Evolutionary conservation across 1,139 yeast species (phyloP).

Genomic region (Sugiyamaella japonica): DNA sequence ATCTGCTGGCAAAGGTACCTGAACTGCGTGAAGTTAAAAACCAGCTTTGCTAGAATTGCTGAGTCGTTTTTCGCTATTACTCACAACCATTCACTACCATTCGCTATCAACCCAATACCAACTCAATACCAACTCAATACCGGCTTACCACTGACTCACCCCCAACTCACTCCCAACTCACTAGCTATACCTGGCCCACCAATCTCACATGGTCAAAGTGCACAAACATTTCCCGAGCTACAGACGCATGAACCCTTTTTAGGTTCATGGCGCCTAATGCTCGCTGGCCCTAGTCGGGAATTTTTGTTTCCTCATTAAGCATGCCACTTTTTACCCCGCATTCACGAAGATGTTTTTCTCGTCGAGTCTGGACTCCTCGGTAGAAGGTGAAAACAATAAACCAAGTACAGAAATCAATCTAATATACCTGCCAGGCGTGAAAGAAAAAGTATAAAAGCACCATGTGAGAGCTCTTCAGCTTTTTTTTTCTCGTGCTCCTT

Average conservation of each 20-base stretch:
- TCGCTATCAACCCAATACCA: too few species aligned
- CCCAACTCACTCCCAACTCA: too few species aligned
- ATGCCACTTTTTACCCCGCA: slow-evolving; percentile 1
- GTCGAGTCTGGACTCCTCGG: not conserved
- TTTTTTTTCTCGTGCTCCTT: not conserved
- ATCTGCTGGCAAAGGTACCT: too few species aligned
- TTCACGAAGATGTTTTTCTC: not conserved
- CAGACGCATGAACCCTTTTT: not conserved
- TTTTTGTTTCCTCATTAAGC: slow-evolving; percentile 4
- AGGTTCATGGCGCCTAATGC: not conserved
- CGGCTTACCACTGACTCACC: too few species aligned
- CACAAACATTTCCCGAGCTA: not conserved
- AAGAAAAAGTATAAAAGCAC: not conserved
- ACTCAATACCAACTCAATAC: too few species aligned
- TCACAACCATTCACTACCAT: too few species aligned
- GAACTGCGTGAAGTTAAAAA: too few species aligned
- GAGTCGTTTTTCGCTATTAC: too few species aligned
- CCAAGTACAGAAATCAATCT: not conserved
- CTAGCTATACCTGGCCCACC: too few species aligned
- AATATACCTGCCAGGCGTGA: not conserved
- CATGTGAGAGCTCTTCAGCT: not conserved
- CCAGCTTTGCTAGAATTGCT: too few species aligned
- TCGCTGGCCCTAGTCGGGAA: not conserved
- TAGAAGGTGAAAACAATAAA: not conserved
- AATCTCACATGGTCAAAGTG: too few species aligned